These are phyloP conservation scores for Neonectria ditissima DNA, from an alignment of 2,329 filamentous ascomycete species.

Conservation along the genomic window DNA sequence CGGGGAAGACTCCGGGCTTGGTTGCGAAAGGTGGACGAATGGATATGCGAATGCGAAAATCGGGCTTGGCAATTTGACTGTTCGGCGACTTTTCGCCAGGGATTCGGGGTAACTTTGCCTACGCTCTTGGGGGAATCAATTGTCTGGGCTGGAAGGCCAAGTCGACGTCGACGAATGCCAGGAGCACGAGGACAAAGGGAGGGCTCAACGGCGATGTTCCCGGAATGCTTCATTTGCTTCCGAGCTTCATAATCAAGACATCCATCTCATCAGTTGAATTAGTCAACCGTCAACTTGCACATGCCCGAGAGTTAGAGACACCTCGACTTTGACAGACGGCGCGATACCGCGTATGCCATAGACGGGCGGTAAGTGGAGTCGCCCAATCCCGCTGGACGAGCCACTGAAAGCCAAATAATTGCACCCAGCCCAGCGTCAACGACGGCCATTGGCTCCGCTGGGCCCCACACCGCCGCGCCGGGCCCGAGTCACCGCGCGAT, in stretches of 20 bases:
- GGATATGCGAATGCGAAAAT: neutral
- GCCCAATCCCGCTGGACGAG: neutral
- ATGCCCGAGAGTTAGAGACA: neutral
- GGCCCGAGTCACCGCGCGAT: slow-evolving; percentile 23
- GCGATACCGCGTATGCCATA: neutral
- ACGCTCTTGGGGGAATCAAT: neutral
- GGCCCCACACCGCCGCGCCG: slow-evolving; percentile 12
- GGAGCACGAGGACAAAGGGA: neutral
- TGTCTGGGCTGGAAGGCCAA: neutral
- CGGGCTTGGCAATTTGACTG: neutral
- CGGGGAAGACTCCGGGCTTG: neutral
- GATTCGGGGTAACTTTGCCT: slow-evolving; percentile 2
- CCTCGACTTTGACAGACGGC: neutral
- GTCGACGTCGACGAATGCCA: neutral
- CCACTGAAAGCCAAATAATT: neutral
- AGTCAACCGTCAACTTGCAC: neutral
- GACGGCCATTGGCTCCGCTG: slow-evolving; percentile 22
- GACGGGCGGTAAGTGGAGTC: slow-evolving; percentile 10
- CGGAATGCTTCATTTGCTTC: neutral
- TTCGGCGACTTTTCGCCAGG: neutral
- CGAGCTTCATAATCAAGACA: neutral
- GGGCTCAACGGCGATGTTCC: neutral
- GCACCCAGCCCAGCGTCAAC: slow-evolving; percentile 23
- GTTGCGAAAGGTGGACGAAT: too few species aligned
- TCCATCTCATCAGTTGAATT: neutral